Evolutionary conservation across 2,329 filamentous ascomycete genomes (phyloP).

Genomic region (Botrytis aclada): DNA sequence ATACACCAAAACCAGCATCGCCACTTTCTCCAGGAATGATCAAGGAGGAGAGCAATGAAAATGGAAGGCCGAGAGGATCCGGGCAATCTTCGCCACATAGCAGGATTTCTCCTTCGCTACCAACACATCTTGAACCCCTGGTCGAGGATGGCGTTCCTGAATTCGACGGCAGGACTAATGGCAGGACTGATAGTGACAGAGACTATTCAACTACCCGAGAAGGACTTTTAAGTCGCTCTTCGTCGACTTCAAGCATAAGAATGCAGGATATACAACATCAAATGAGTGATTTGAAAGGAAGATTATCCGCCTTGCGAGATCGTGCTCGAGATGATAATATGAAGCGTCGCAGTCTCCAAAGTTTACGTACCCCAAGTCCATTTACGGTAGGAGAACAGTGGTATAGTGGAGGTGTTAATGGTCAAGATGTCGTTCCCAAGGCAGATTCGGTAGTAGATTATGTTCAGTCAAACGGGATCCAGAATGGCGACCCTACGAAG

Average conservation of each 20-base stretch:
- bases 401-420: conserved; percentile 33
- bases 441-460: conserved; percentile 32
- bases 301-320: conserved; percentile 63
- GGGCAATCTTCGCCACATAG: conserved; percentile 25
- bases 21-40: conserved; percentile 21
- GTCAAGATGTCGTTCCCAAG: conserved; percentile 28
- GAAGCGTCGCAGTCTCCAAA: conserved; percentile 59
- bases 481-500: conserved; percentile 5
- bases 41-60: conserved; percentile 19
- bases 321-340: conserved; percentile 62
- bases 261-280: conserved; percentile 62
- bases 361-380: conserved; percentile 55
- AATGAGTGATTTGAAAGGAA: conserved; percentile 65
- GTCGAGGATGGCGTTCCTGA: conserved; percentile 49
- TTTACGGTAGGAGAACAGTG: conserved; percentile 39
- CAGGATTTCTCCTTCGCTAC: conserved; percentile 28
- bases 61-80: conserved; percentile 20
- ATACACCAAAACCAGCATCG: conserved; percentile 18
- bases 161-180: conserved; percentile 29
- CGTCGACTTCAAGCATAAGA: conserved; percentile 40
- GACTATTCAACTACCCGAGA: conserved; percentile 26
- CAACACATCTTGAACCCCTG: conserved; percentile 48
- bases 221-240: conserved; percentile 33
- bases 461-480: conserved; percentile 28
- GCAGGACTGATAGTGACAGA: conserved; percentile 29